Conservation (phyloP, 805 yeast genomes). For the Barnettozyma populi region DNA sequence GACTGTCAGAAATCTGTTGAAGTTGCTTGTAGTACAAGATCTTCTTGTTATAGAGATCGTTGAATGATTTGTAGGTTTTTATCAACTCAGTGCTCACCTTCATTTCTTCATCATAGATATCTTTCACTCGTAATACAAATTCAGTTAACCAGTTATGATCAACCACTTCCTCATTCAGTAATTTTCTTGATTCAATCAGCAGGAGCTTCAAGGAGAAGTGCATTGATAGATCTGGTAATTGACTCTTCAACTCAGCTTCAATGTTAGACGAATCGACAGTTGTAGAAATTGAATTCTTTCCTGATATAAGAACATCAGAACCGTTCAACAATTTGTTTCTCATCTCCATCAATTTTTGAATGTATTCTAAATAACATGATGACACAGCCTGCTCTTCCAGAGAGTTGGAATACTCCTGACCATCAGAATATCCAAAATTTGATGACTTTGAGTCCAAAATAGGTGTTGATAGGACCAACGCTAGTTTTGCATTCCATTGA, state of each 20-base stretch:
- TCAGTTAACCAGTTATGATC: constrained; percentile 9
- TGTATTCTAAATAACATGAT: constrained; percentile 48
- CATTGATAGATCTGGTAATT: constrained; percentile 5
- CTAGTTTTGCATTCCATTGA: constrained; percentile 42
- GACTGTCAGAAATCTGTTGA: constrained; percentile 82
- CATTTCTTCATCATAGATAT: constrained; percentile 29
- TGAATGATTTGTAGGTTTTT: constrained; percentile 46
- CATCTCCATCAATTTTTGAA: constrained; percentile 44
- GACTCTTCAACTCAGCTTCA: constrained; percentile 14
- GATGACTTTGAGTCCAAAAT: constrained; percentile 40
- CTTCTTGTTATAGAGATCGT: constrained; percentile 71
- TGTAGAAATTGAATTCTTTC: not conserved
- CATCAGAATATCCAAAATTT: constrained; percentile 26
- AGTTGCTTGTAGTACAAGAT: constrained; percentile 78
- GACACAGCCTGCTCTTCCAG: constrained; percentile 71
- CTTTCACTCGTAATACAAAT: constrained; percentile 19
- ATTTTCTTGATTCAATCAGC: constrained; percentile 12
- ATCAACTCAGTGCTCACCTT: constrained; percentile 23
- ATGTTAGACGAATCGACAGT: not conserved
- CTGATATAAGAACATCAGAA: constrained; percentile 1
- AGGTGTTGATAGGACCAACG: constrained; percentile 40
- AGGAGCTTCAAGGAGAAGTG: constrained; percentile 10
- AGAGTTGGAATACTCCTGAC: constrained; percentile 70
- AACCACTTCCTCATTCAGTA: constrained; percentile 1
- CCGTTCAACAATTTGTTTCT: constrained; percentile 34